Evolutionary conservation across 2,329 filamentous ascomycete genomes (phyloP).

Genomic region (Fusarium sublunatum): DNA sequence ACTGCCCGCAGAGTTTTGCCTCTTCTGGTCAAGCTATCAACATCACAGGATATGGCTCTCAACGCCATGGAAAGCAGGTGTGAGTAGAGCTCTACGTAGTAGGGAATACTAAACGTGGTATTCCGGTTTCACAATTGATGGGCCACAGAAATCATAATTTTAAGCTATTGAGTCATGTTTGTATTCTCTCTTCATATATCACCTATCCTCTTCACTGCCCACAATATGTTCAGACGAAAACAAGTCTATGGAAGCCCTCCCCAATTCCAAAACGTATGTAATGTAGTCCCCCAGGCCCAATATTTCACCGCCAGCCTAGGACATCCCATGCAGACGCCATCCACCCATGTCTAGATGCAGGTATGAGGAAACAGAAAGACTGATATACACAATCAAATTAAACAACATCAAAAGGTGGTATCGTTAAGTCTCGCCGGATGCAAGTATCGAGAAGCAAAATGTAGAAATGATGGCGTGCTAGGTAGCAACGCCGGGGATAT

Average conservation of each 20-base stretch:
- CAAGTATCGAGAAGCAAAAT: constrained; percentile 16
- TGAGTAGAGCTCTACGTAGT: no score
- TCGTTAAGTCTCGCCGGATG: constrained; percentile 27
- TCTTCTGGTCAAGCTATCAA: no score
- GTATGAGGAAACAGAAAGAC: constrained; percentile 28
- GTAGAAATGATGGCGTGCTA: constrained; percentile 25
- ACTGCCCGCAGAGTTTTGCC: no score
- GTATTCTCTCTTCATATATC: constrained; percentile 12
- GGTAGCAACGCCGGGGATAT: constrained; percentile 42
- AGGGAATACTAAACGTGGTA: no score
- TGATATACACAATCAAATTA: constrained; percentile 25
- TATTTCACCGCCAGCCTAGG: constrained; percentile 7
- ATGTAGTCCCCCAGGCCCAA: constrained; percentile 20
- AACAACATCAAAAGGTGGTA: constrained; percentile 34
- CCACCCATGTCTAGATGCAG: constrained; percentile 43
- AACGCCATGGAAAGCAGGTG: no score
- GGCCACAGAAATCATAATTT: neutral
- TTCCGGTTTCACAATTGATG: neutral
- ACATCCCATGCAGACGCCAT: constrained; percentile 37
- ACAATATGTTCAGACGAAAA: neutral
- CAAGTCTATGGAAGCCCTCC: constrained; percentile 1
- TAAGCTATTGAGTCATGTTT: neutral
- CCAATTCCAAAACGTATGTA: constrained; percentile 8
- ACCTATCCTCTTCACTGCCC: neutral
- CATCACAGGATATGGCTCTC: no score